Evolutionary conservation across 2,329 filamentous ascomycete genomes (phyloP), one percentile per base, ranked within the genome.

Genomic region (Cladosporium cucumerinum): DNA sequence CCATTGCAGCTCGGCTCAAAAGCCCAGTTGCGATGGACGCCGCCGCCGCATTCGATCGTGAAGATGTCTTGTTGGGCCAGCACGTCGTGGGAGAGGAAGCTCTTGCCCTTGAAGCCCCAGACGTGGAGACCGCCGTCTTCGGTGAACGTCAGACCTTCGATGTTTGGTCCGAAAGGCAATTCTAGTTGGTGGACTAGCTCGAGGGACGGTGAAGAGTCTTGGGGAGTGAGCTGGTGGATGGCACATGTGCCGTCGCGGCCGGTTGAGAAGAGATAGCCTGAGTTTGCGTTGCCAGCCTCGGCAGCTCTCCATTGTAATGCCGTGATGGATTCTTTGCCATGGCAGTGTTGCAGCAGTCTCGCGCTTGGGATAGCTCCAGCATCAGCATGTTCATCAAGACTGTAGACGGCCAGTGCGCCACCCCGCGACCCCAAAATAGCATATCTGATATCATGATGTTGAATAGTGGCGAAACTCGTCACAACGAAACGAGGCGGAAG

Each of bases 11-110:
- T 66, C 32, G 74, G 76, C 23, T 76, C 73, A 67, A 84, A 91
- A 2, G 86, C 84, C 83, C 92, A 97, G 34, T 85, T 88, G 63
- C 94, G 86, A 73, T 97, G 92, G 0, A 88, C 88, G n/a, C 55
- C 32, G 36, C 94, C 94, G 63, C 93, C 94, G 73, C 94, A 97
- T 57, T 93, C 88, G 32, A 96, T 82, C 0, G 82, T 83, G 63
- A 89, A 85, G 18, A 94, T 76, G 71, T 94, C 89, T 64, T 86
- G 84, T 65, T 91, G 87, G 1, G 80, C 81, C 0, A 86, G 87
- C 73, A 91, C 87, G 74, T 97, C 91, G 86, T 91, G 95, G 11
- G 94, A 84, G 14, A 96, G 81, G 73, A 98, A 96, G 55, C 87
- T 82, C 67, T 87, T 92, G 73, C 90, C 87, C 63, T 86, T 87